Conservation (phyloP, 2,329 filamentous ascomycete species). For the Trichoderma endophyticum region DNA sequence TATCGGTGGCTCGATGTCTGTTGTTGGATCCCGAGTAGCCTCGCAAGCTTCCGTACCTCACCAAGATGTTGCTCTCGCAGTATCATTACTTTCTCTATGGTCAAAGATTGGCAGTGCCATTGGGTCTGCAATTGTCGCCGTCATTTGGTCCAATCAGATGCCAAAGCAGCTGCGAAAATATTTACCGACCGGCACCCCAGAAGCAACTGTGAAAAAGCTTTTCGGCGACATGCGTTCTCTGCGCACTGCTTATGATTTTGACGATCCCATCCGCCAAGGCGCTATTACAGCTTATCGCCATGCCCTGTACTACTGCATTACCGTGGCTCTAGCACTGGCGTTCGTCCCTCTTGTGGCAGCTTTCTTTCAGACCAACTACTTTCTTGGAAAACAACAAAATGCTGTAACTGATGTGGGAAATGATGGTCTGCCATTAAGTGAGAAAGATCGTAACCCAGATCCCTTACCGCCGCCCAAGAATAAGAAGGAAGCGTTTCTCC, state of each 20-base stretch:
- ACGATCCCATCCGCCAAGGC: constrained; percentile 34
- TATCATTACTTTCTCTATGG: constrained; percentile 37
- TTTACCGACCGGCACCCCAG: constrained; percentile 24
- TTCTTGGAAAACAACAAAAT: constrained; percentile 32
- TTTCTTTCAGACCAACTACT: constrained; percentile 39
- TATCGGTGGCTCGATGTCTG: constrained; percentile 31
- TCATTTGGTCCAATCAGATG: constrained; percentile 37
- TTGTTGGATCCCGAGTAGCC: constrained; percentile 37
- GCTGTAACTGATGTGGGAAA: constrained; percentile 29
- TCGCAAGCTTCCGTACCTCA: constrained; percentile 40
- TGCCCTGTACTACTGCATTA: constrained; percentile 35
- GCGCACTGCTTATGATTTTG: constrained; percentile 30
- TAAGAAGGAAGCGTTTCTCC: constrained; percentile 28
- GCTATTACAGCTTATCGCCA: constrained; percentile 33
- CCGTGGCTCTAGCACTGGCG: constrained; percentile 31
- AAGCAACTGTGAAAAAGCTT: constrained; percentile 26
- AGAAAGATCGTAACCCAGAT: constrained; percentile 23
- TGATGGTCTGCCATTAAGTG: constrained; percentile 24
- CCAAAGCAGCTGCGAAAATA: constrained; percentile 25
- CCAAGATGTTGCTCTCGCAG: constrained; percentile 35
- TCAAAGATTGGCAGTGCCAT: constrained; percentile 35
- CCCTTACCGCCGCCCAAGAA: constrained; percentile 21
- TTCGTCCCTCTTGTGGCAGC: constrained; percentile 34
- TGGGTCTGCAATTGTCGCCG: constrained; percentile 34
- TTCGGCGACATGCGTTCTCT: constrained; percentile 35